Percentiles rank a stretch among this genome's conserved stretches.
Evolutionary conservation across 306 rosid genomes (phyloP).

Genomic region (Pterocarpus santalinus): DNA sequence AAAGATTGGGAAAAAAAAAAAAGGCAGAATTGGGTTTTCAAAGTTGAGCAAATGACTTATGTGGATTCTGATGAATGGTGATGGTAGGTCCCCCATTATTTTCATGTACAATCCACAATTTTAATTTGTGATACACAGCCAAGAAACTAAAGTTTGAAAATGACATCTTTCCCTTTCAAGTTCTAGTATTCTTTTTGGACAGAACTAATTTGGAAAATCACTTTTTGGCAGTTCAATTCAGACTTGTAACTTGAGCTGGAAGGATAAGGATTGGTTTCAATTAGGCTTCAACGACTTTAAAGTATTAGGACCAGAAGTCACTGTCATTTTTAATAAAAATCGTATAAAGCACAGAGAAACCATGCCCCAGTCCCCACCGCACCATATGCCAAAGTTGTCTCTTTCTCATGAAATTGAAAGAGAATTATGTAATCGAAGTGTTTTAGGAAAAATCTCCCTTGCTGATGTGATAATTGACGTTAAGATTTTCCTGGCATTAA

Average conservation of each 20-base stretch:
- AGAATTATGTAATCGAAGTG: background rate
- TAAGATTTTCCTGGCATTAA: background rate
- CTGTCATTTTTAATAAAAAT: background rate
- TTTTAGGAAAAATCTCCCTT: background rate
- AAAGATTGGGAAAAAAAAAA: too few species aligned
- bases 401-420: background rate
- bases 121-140: conserved; percentile 4
- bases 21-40: too few species aligned
- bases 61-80: background rate
- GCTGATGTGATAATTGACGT: background rate
- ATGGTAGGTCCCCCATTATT: background rate
- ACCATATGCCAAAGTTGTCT: background rate
- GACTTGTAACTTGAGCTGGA: background rate
- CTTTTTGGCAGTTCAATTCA: background rate
- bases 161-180: background rate
- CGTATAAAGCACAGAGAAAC: background rate
- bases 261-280: background rate
- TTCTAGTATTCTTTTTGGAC: background rate
- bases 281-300: background rate
- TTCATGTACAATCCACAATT: background rate
- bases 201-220: background rate
- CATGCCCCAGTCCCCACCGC: background rate
- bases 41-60: too few species aligned
- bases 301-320: conserved; percentile 16
- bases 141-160: background rate